Percentiles rank a stretch among this genome's conserved stretches.
phyloP scores from a whole-genome alignment of 73 alveolate species.

The Paramecium biaurelia region DNA sequence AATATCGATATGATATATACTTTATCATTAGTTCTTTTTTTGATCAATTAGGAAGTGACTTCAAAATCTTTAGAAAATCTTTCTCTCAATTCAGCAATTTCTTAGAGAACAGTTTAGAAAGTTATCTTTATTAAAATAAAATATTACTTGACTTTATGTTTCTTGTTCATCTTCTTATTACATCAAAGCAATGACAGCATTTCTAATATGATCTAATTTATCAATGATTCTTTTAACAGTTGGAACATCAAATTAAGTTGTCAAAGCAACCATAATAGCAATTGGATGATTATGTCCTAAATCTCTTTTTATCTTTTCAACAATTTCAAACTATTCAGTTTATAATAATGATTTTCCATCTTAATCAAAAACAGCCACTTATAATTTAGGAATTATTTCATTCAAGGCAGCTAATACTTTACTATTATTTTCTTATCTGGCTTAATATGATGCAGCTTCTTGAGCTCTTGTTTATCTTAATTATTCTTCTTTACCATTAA shows the following conservation, averaged over 20 bases:
- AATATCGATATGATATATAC: background rate
- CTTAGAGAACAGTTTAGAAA: background rate
- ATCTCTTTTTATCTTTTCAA: background rate
- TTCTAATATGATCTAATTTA: conserved; percentile 34
- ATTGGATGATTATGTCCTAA: conserved; percentile 32
- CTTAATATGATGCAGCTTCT: conserved; percentile 50
- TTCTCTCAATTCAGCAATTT: conserved; percentile 39
- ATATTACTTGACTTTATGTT: background rate
- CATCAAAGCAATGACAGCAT: background rate
- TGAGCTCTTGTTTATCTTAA: conserved; percentile 34
- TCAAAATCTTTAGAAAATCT: conserved; percentile 11
- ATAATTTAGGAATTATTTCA: background rate
- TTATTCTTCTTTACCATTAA: conserved; percentile 35
- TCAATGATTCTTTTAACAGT: conserved; percentile 45
- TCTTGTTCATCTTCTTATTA: conserved; percentile 39
- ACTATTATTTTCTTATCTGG: conserved; percentile 14
- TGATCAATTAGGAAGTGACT: background rate
- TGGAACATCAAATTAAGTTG: conserved; percentile 40
- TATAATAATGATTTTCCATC: background rate
- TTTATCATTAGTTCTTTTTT: background rate
- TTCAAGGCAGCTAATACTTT: conserved; percentile 37
- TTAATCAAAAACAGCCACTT: conserved; percentile 20
- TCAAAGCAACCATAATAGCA: conserved; percentile 26
- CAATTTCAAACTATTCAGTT: background rate
- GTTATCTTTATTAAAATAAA: background rate